Conservation (phyloP, 768 basidiomycete genomes). For the Epithele typhae region DNA sequence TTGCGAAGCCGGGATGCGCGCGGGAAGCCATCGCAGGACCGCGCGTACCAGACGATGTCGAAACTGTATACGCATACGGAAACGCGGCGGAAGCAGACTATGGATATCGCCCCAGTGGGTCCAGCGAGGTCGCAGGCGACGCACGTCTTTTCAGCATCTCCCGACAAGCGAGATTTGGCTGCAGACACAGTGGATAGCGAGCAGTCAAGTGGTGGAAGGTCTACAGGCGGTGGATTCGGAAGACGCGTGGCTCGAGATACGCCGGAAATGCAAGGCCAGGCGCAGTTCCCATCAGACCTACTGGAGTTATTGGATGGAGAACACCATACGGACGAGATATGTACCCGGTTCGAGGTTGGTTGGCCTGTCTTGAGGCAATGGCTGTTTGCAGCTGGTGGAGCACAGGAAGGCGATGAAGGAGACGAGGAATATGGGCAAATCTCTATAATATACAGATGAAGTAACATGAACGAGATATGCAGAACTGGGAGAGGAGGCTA, state of each 20-base stretch:
- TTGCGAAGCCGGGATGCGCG: constrained; percentile 44
- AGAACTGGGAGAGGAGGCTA: constrained; percentile 24
- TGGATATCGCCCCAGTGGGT: too few relatives aligned
- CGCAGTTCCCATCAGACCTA: constrained; percentile 56
- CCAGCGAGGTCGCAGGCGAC: too few relatives aligned
- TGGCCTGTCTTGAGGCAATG: constrained; percentile 80
- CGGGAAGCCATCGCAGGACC: constrained; percentile 10
- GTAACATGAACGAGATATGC: too few relatives aligned
- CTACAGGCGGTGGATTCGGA: constrained; percentile 37
- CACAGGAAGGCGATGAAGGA: constrained; percentile 50
- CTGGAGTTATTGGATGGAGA: constrained; percentile 73
- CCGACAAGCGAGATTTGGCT: too few relatives aligned
- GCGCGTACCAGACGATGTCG: constrained; percentile 22
- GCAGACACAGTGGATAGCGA: constrained; percentile 21
- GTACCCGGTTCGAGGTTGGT: constrained; percentile 74
- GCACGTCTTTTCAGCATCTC: too few relatives aligned
- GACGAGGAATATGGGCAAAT: constrained; percentile 67
- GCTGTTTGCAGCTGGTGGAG: constrained; percentile 56
- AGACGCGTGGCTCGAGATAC: constrained; percentile 42
- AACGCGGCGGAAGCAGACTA: constrained; percentile 1
- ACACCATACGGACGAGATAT: constrained; percentile 90
- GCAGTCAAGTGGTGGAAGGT: constrained; percentile 23
- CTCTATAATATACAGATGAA: constrained; percentile 68
- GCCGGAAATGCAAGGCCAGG: constrained; percentile 8
- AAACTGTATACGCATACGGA: constrained; percentile 7